Evolutionary conservation across 2,329 filamentous ascomycete species (phyloP).

Genomic region (Pseudogymnoascus sp.): DNA sequence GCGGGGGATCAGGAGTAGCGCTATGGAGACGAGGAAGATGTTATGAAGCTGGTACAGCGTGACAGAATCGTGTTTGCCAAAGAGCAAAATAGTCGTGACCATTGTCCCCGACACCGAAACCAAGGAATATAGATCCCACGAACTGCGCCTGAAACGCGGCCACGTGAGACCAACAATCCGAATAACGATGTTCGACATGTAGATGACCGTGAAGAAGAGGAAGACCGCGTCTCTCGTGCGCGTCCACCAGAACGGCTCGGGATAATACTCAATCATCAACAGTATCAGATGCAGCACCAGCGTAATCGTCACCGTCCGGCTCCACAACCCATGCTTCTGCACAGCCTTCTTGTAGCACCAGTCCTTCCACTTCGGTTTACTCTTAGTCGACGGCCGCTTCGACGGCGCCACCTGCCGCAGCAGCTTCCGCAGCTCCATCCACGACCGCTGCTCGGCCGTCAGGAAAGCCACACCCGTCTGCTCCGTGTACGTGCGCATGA

Average conservation of each 20-base stretch:
- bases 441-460: constrained; percentile 91
- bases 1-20: constrained; percentile 83
- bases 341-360: constrained; percentile 95
- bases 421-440: constrained; percentile 89
- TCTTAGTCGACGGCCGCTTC: constrained; percentile 77
- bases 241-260: constrained; percentile 66
- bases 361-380: constrained; percentile 70
- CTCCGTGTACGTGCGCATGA: constrained; percentile 99
- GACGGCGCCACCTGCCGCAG: constrained; percentile 90
- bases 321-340: constrained; percentile 90
- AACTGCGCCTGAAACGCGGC: constrained; percentile 83
- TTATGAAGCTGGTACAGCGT: constrained; percentile 80
- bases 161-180: constrained; percentile 85
- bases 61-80: constrained; percentile 51
- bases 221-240: constrained; percentile 67
- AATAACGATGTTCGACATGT: constrained; percentile 74
- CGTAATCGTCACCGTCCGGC: constrained; percentile 69
- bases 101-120: constrained; percentile 74
- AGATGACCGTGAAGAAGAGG: constrained; percentile 72
- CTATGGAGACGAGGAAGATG: constrained; percentile 83
- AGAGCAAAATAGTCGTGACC: constrained; percentile 69
- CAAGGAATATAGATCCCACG: constrained; percentile 90
- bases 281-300: constrained; percentile 78
- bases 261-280: constrained; percentile 78
- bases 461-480: constrained; percentile 95